phyloP scores from a whole-genome alignment of 2,329 filamentous ascomycete genomes.

The Chrysosphaeria jannelii region DNA sequence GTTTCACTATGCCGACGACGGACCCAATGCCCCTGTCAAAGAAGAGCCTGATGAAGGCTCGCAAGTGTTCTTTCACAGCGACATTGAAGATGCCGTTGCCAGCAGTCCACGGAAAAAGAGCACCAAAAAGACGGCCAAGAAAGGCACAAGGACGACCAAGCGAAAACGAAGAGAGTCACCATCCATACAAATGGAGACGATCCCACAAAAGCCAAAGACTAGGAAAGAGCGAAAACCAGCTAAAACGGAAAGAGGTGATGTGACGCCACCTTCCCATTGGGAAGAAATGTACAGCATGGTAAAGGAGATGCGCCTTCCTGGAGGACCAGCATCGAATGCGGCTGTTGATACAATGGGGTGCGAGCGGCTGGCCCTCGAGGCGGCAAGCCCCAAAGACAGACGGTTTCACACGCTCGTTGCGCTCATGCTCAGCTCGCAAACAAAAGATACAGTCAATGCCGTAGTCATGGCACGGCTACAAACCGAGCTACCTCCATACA shows the following conservation, averaged over 20 bases:
- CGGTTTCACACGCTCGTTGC: slow-evolving; percentile 68
- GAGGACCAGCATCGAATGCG: slow-evolving; percentile 31
- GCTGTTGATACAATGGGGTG: slow-evolving; percentile 97
- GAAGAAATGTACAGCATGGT: slow-evolving; percentile 50
- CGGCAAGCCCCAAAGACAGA: slow-evolving; percentile 21
- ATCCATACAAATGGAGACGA: slow-evolving; percentile 1
- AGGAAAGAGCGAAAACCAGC: slow-evolving; percentile 6
- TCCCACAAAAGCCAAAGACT: slow-evolving; percentile 2
- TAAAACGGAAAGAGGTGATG: slow-evolving; percentile 4
- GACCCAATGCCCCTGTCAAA: no score
- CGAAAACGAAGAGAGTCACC: slow-evolving; percentile 1
- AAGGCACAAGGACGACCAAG: slow-evolving; percentile 7
- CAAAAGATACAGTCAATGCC: slow-evolving; percentile 73
- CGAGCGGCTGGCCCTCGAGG: slow-evolving; percentile 33
- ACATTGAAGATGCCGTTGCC: slow-evolving; percentile 9
- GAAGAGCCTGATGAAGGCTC: no score
- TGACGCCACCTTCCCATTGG: slow-evolving; percentile 50
- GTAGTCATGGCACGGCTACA: slow-evolving; percentile 56
- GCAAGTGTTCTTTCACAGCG: slow-evolving; percentile 5
- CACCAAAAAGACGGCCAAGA: slow-evolving; percentile 3
- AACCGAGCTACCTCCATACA: slow-evolving; percentile 30
- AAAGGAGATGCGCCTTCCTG: slow-evolving; percentile 38
- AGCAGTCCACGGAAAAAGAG: slow-evolving; percentile 1
- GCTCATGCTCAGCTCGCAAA: slow-evolving; percentile 77
- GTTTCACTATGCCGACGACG: no score